Base-by-base conservation (phyloP, 208 protist species). In the Trypanosoma congolense region DNA sequence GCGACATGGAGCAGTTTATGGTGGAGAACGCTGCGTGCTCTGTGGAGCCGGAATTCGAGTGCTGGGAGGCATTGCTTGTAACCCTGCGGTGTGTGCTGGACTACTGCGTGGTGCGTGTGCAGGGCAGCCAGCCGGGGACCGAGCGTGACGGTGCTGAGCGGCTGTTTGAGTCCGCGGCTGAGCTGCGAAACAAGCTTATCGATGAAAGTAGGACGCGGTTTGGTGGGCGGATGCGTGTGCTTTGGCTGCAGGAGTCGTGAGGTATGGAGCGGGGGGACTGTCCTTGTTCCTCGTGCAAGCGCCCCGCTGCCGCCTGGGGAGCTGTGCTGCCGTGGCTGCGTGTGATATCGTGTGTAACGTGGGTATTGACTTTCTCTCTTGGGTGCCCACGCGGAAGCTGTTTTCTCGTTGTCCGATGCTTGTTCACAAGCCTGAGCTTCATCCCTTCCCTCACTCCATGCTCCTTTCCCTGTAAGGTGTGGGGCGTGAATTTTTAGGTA, bases 181-280 rank as follows among this genome's bases (percentile, higher is more conserved):
- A 64, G 48, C 56, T 93, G 46, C 79, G 86, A 2, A 51, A 46
- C 22, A 53, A 77, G 60, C 46, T 93, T 14, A 70, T 93, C 50
- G 86, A 90, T 61, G 80, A 93, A 60, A 81, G 70, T 35, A 66
- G 72, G 12, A 86, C 73, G 5, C 70, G 86, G 30, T 93, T 93
- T 42, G 61, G 63, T n/a, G 82, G 82, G 6, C 66, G 83, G 4
- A 83, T 93, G 75, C 68, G 81, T 29, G 77, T 93, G 29, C 56
- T 93, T 31, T 93, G 86, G 86, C 78, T 93, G 3, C 86, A 93
- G 54, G 86, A 93, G 36, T 61, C 68, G 0, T 93, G 77, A 51
- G 0, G 5, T 18, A n/a, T n/a, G n/a, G n/a, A n/a, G n/a, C n/a
- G n/a, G n/a, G n/a, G n/a, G n/a, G n/a, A n/a, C n/a, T n/a, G n/a